Base-by-base conservation (phyloP, 345 rosid genomes). In the Alliaria petiolata region DNA sequence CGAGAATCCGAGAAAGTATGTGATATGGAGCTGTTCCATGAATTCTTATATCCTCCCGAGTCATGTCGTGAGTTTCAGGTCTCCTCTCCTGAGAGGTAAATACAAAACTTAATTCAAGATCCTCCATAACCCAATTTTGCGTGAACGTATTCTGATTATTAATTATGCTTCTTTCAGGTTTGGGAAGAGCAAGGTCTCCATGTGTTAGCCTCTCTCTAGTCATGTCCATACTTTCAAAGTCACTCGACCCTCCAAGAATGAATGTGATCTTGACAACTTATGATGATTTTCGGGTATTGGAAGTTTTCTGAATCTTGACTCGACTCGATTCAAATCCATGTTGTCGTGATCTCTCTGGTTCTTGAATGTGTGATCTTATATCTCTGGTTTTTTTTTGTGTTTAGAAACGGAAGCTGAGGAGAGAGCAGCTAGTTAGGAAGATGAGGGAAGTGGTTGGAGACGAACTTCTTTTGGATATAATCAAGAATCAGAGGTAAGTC, bases 131-230 rank as follows among this genome's bases (percentile, higher is more conserved):
- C 3, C 47, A 59, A 2, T 52, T 19, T 5, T 35, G 13, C 8
- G 8, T 59, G 45, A 42, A n/a, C 16, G 33, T 33, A 3, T 28
- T n/a, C 5, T 15, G 1, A 3, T 4, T 3, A 3, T 13, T 43
- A n/a, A 1, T 31, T 31, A 1, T 31, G 3, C 26, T 33, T 55
- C 4, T 60, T 67, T 26, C 43, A 53, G 58, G 64, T 26, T 68
- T n/a, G 0, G 53, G 64, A 47, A 56, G 19, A 26, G 86, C 85
- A 15, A 86, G 75, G 63, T 89, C 91, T 1, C 93, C 97, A 9
- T 90, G 92, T 89, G 83, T 93, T 83, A 82, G 89, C 6, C 84
- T 90, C 71, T 65, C 91, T 10, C 78, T 73, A 51, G 81, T 86
- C 26, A 80, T 93, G 15, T 74, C 87, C 3, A 69, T 79, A 26